These are phyloP conservation scores for Pelargonium cotyledonis DNA, from an alignment of 441 rosid species.

Conservation along the genomic window DNA sequence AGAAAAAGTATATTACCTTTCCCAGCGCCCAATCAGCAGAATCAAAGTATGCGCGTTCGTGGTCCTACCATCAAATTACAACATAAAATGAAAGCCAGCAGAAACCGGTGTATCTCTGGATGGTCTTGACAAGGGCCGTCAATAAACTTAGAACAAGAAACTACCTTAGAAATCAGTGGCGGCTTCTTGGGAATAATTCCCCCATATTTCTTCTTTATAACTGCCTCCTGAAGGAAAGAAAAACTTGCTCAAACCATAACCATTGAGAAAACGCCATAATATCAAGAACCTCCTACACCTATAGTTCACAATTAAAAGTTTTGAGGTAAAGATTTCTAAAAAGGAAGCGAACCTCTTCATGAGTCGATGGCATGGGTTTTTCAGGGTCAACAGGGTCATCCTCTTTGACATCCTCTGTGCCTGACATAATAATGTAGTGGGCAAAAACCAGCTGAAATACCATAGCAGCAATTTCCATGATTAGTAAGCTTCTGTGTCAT, in stretches of 20 bases:
- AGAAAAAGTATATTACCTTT: conserved; percentile 49
- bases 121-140: background rate
- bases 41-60: conserved; percentile 96
- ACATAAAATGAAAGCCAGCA: conserved; percentile 13
- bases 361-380: conserved; percentile 45
- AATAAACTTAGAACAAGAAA: conserved; percentile 2
- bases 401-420: conserved; percentile 52
- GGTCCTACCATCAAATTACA: conserved; percentile 53
- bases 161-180: conserved; percentile 93
- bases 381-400: conserved; percentile 32
- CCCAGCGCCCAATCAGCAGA: conserved; percentile 99
- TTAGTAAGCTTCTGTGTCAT: background rate
- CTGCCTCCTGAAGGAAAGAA: conserved; percentile 46
- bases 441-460: background rate
- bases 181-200: conserved; percentile 96
- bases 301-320: background rate
- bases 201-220: conserved; percentile 79
- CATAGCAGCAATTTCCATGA: background rate
- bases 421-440: conserved; percentile 32
- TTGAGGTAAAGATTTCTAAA: background rate
- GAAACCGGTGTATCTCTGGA: conserved; percentile 6
- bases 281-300: conserved; percentile 5
- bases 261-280: background rate
- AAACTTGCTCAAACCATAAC: conserved; percentile 8
- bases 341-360: conserved; percentile 52